phyloP scores from a whole-genome alignment of 2,329 filamentous ascomycete species.

The Paracorniculantispora psalliotae region DNA sequence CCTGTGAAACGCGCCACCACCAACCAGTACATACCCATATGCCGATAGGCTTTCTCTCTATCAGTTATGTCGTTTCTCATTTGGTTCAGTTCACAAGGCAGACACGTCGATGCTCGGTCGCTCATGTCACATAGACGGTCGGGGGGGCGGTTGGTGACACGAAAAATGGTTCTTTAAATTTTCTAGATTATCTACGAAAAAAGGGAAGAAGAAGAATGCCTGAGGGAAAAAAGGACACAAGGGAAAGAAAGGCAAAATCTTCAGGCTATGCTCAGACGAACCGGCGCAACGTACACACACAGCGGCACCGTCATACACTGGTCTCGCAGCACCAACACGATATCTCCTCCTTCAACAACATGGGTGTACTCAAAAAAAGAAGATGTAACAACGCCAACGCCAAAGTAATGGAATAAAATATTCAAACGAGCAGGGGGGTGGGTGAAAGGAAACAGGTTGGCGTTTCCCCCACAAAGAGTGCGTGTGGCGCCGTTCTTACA shows the following conservation, averaged over 20 bases:
- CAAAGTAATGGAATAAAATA: conserved; percentile 13
- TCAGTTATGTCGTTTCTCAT: no score
- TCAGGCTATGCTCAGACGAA: conserved; percentile 1
- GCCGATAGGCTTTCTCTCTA: no score
- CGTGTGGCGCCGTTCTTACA: conserved; percentile 49
- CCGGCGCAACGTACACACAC: not conserved
- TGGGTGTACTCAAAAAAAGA: conserved; percentile 17
- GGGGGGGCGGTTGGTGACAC: not conserved
- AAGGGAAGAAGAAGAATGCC: no score
- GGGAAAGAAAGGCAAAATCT: not conserved
- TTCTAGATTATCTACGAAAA: conserved; percentile 10
- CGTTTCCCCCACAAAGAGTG: not conserved
- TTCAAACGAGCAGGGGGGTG: not conserved
- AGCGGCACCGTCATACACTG: not conserved
- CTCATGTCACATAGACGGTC: not conserved
- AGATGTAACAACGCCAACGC: conserved; percentile 15
- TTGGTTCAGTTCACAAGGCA: not conserved
- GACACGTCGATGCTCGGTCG: not conserved
- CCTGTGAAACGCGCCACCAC: not conserved
- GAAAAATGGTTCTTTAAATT: not conserved
- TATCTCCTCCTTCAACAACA: not conserved
- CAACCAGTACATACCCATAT: no score
- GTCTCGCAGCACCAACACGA: not conserved
- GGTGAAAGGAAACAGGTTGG: not conserved
- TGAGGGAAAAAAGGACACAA: not conserved